phyloP scores from a whole-genome alignment of 495 filamentous ascomycete species.

The Sporormia fimetaria region DNA sequence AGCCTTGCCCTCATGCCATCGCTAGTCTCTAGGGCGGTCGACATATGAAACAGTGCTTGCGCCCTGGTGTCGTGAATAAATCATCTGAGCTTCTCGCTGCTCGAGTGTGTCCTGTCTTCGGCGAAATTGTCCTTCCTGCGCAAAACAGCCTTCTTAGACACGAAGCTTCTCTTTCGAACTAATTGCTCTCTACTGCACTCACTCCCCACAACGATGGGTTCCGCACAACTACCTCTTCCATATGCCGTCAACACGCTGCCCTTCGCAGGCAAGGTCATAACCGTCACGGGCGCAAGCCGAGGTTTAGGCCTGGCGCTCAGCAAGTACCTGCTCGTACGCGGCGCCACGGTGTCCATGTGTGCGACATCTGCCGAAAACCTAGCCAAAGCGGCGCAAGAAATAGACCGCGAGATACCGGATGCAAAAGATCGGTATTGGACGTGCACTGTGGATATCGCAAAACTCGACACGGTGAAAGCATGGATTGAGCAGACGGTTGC shows the following conservation, averaged over 20 bases:
- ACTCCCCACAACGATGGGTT: no score
- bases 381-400: background rate
- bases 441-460: conserved; percentile 3
- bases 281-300: conserved; percentile 1
- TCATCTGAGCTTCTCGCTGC: no score
- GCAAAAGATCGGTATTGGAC: background rate
- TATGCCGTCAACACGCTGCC: conserved; percentile 1
- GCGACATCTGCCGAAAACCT: conserved; percentile 1
- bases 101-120: no score
- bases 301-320: background rate
- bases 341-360: conserved; percentile 1
- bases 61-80: no score
- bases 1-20: no score
- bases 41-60: no score
- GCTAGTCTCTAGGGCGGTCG: no score
- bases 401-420: background rate
- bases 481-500: conserved; percentile 16
- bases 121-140: no score
- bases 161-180: no score
- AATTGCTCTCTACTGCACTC: no score
- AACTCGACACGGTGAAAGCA: conserved; percentile 4
- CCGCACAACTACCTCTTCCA: background rate
- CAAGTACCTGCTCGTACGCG: conserved; percentile 1
- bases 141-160: no score
- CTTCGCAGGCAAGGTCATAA: conserved; percentile 1